Evolutionary conservation across 805 yeast genomes (phyloP).

Genomic region (Torulaspora gathmanii): DNA sequence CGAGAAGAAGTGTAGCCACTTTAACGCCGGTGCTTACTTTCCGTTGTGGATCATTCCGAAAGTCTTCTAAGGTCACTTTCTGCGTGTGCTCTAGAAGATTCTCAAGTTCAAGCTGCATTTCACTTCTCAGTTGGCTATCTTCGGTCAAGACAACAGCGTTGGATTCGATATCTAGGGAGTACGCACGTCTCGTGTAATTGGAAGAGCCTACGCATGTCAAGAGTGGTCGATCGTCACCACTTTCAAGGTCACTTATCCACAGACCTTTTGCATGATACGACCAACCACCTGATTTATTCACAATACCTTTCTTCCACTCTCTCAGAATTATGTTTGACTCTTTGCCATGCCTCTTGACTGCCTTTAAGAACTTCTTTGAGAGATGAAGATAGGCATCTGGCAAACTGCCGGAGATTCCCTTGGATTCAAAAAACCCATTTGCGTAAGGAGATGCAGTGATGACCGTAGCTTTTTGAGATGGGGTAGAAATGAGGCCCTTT

Average conservation of each 20-base stretch:
- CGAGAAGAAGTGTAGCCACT: conserved; percentile 58
- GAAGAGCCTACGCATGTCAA: conserved; percentile 87
- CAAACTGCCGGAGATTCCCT: conserved; percentile 72
- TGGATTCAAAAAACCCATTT: conserved; percentile 83
- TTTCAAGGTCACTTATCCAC: conserved; percentile 54
- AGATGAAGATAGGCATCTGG: conserved; percentile 84
- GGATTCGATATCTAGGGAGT: conserved; percentile 79
- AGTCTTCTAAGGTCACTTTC: conserved; percentile 55
- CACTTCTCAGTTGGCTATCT: conserved; percentile 51
- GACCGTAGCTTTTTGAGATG: conserved; percentile 46
- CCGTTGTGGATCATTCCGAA: conserved; percentile 54
- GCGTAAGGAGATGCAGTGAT: conserved; percentile 93
- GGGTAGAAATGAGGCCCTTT: conserved; percentile 50
- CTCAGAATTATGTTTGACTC: conserved; percentile 48
- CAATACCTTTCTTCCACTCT: conserved; percentile 88
- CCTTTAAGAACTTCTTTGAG: conserved; percentile 61
- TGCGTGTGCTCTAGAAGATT: conserved; percentile 52
- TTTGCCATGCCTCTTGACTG: conserved; percentile 42
- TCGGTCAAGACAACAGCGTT: conserved; percentile 76
- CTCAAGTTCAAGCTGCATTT: conserved; percentile 60
- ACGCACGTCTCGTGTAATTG: conserved; percentile 87
- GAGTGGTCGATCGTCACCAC: conserved; percentile 52
- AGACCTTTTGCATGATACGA: conserved; percentile 97
- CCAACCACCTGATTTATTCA: conserved; percentile 83
- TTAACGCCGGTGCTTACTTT: conserved; percentile 58